Conservation (phyloP, 1,139 yeast genomes). For the Pichia sp. region DNA sequence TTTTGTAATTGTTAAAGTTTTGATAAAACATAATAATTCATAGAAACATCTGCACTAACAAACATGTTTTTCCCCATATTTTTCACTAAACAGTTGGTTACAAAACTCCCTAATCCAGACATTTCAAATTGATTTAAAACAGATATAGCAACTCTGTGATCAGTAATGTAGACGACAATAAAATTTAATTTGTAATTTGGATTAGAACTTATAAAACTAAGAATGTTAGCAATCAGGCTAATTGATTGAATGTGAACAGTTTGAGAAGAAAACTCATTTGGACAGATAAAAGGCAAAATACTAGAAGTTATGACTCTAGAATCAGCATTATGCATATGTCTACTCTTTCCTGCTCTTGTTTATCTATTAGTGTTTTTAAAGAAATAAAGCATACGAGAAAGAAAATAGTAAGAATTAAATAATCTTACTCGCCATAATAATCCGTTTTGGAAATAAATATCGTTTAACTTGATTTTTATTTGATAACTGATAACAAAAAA, state of each 20-base stretch:
- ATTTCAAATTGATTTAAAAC: constrained; percentile 5
- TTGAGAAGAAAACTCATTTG: constrained; percentile 23
- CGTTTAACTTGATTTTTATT: no score
- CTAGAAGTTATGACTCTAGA: not conserved
- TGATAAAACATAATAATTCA: constrained; percentile 2
- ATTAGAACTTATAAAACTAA: constrained; percentile 32
- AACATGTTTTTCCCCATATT: constrained; percentile 7
- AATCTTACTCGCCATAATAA: no score
- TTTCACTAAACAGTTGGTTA: constrained; percentile 9
- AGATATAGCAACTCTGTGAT: constrained; percentile 8
- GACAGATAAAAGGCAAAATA: constrained; percentile 6
- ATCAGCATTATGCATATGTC: not conserved
- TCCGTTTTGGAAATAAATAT: no score
- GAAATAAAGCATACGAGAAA: no score
- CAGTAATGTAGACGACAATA: constrained; percentile 7
- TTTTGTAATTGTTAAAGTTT: not conserved
- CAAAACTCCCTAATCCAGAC: constrained; percentile 7
- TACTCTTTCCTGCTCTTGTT: not conserved
- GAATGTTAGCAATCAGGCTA: constrained; percentile 37
- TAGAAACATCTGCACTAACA: constrained; percentile 9
- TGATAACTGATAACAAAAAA: no score
- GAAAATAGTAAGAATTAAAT: no score
- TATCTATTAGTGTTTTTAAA: not conserved
- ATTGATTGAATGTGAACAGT: constrained; percentile 36
- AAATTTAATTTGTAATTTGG: not conserved